Evolutionary conservation across 1,284 basidiomycete genomes (phyloP).

Genomic region (Irpex sp.): DNA sequence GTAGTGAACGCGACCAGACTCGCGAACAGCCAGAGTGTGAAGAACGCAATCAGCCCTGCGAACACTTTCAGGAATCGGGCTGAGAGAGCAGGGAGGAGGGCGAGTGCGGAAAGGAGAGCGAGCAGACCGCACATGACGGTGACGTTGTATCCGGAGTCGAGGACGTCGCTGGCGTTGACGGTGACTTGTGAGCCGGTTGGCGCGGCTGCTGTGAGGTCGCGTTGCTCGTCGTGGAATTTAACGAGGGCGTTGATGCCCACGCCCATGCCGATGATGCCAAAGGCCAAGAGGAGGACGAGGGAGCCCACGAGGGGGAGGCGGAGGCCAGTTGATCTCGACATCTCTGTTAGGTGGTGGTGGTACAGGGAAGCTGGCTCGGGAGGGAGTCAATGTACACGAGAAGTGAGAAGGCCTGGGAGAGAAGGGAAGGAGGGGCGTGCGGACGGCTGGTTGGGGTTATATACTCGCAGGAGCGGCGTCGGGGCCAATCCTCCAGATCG

Average conservation of each 20-base stretch:
- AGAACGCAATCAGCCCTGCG: slow-evolving; percentile 39
- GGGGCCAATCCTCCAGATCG: too few relatives aligned
- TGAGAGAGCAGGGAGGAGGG: slow-evolving; percentile 26
- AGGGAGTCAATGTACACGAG: too few relatives aligned
- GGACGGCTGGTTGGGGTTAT: background rate
- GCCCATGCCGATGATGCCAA: slow-evolving; percentile 31
- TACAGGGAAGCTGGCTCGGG: background rate
- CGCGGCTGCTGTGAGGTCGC: slow-evolving; percentile 20
- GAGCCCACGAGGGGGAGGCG: slow-evolving; percentile 26
- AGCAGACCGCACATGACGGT: slow-evolving; percentile 41
- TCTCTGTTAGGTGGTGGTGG: background rate
- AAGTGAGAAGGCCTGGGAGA: background rate
- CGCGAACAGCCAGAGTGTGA: slow-evolving; percentile 49
- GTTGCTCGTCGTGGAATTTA: slow-evolving; percentile 34
- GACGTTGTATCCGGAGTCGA: slow-evolving; percentile 41
- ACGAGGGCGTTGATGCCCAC: slow-evolving; percentile 38
- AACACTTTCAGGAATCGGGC: slow-evolving; percentile 31
- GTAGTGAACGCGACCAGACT: slow-evolving; percentile 48
- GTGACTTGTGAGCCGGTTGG: slow-evolving; percentile 27
- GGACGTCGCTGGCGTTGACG: slow-evolving; percentile 38
- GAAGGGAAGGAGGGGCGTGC: background rate
- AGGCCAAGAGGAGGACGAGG: slow-evolving; percentile 34
- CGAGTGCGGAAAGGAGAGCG: slow-evolving; percentile 34
- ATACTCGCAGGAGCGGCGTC: background rate
- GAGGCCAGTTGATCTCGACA: slow-evolving; percentile 1